Conservation (phyloP, 805 yeast species). For the Cyberlindnera euphorbiae region DNA sequence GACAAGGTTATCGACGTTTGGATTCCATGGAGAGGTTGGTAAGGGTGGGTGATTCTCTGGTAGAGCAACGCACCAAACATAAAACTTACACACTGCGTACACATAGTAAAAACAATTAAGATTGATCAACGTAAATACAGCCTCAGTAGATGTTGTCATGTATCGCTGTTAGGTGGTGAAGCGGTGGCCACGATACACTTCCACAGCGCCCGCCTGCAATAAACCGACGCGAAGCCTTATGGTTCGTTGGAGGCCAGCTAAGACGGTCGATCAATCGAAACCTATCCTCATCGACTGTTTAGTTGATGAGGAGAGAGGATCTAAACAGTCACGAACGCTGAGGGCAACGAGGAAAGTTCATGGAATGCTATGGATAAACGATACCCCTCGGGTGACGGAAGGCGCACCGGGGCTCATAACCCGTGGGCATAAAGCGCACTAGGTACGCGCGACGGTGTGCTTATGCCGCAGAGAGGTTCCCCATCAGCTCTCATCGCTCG, state of each 20-base stretch:
- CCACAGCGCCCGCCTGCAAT: constrained; percentile 42
- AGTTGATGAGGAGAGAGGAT: constrained; percentile 41
- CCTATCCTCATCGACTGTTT: constrained; percentile 55
- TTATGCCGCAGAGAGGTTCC: background rate
- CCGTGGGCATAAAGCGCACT: too few relatives aligned
- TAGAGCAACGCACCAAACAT: too few relatives aligned
- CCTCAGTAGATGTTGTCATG: constrained; percentile 29
- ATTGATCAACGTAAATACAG: constrained; percentile 23
- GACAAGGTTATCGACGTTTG: constrained; percentile 55
- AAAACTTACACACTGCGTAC: too few relatives aligned
- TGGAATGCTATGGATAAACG: too few relatives aligned
- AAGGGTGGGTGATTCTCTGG: background rate
- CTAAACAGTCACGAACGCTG: background rate
- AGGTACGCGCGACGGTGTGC: too few relatives aligned
- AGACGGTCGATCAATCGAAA: constrained; percentile 32
- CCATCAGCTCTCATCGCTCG: constrained; percentile 1
- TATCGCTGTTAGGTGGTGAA: constrained; percentile 48
- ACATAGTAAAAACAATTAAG: too few relatives aligned
- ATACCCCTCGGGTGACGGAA: too few relatives aligned
- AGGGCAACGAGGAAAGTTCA: background rate
- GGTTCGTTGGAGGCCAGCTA: constrained; percentile 27
- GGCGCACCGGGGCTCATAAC: too few relatives aligned
- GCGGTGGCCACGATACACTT: constrained; percentile 47
- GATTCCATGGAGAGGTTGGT: constrained; percentile 58
- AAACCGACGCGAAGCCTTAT: constrained; percentile 9